Evolutionary conservation across 371 early-diverging fungal species (phyloP).

Genomic region (Mortierella sp.): DNA sequence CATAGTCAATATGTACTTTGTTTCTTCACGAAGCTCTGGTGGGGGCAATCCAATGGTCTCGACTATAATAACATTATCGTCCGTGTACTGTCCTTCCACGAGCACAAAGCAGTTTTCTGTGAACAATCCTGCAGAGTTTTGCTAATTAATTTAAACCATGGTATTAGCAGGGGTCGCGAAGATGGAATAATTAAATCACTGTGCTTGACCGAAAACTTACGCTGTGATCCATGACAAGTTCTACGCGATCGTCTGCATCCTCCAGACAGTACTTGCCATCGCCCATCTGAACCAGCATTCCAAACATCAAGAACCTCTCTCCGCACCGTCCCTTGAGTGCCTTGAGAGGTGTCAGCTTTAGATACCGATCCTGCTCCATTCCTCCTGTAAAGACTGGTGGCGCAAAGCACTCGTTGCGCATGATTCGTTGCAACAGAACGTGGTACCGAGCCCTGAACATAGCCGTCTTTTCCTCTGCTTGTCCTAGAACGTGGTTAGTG

Average conservation of each 20-base stretch:
- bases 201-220: slow-evolving; percentile 17
- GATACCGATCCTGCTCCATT: slow-evolving; percentile 61
- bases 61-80: slow-evolving; percentile 79
- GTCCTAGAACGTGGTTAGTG: slow-evolving; percentile 67
- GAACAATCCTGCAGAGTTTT: slow-evolving; percentile 78
- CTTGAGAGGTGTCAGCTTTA: slow-evolving; percentile 86
- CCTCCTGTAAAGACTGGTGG: slow-evolving; percentile 71
- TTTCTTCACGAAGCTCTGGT: slow-evolving; percentile 74
- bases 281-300: slow-evolving; percentile 89
- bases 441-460: slow-evolving; percentile 84
- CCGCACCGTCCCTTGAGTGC: slow-evolving; percentile 84
- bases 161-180: not conserved
- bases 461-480: slow-evolving; percentile 75
- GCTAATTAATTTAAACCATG: slow-evolving; percentile 46
- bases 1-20: slow-evolving; percentile 61
- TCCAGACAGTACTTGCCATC: slow-evolving; percentile 90
- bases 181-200: not conserved
- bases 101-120: slow-evolving; percentile 89
- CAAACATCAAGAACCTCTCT: slow-evolving; percentile 83
- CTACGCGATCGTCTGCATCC: slow-evolving; percentile 84
- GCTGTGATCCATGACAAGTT: slow-evolving; percentile 66
- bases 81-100: slow-evolving; percentile 83
- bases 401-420: slow-evolving; percentile 87
- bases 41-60: slow-evolving; percentile 84
- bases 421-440: slow-evolving; percentile 80